phyloP scores from a whole-genome alignment of 805 yeast genomes.

The Myxozyma monticola region DNA sequence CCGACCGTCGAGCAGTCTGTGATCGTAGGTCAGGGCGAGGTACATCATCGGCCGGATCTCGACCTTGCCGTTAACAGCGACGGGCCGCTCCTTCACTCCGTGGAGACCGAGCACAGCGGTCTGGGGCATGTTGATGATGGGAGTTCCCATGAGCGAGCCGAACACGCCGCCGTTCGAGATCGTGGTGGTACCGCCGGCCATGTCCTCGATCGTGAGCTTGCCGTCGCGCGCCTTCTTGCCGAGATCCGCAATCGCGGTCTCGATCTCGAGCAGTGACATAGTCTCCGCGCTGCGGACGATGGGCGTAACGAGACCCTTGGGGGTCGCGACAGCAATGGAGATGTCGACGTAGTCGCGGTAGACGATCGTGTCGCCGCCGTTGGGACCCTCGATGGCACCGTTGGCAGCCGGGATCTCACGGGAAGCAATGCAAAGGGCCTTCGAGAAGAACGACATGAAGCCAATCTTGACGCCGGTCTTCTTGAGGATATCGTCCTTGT shows the following conservation, averaged over 20 bases:
- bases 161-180: slow-evolving; percentile 99
- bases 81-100: slow-evolving; percentile 97
- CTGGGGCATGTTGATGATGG: slow-evolving; percentile 97
- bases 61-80: slow-evolving; percentile 91
- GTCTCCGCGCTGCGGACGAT: slow-evolving; percentile 97
- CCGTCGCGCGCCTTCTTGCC: slow-evolving; percentile 96
- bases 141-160: slow-evolving; percentile 97
- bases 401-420: slow-evolving; percentile 94
- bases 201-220: slow-evolving; percentile 93
- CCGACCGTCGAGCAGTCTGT: slow-evolving; percentile 96
- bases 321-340: slow-evolving; percentile 97
- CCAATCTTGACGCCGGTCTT: slow-evolving; percentile 93
- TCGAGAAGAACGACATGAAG: slow-evolving; percentile 97
- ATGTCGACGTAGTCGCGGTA: slow-evolving; percentile 96
- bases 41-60: slow-evolving; percentile 99
- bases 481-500: slow-evolving; percentile 95
- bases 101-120: slow-evolving; percentile 97
- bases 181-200: slow-evolving; percentile 99
- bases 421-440: slow-evolving; percentile 89
- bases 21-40: slow-evolving; percentile 96
- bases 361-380: slow-evolving; percentile 82
- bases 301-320: slow-evolving; percentile 98
- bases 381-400: slow-evolving; percentile 77
- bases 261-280: slow-evolving; percentile 81
- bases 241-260: slow-evolving; percentile 74